Base-by-base conservation (phyloP, 306 rosid genomes). In the Benincasa hispida region DNA sequence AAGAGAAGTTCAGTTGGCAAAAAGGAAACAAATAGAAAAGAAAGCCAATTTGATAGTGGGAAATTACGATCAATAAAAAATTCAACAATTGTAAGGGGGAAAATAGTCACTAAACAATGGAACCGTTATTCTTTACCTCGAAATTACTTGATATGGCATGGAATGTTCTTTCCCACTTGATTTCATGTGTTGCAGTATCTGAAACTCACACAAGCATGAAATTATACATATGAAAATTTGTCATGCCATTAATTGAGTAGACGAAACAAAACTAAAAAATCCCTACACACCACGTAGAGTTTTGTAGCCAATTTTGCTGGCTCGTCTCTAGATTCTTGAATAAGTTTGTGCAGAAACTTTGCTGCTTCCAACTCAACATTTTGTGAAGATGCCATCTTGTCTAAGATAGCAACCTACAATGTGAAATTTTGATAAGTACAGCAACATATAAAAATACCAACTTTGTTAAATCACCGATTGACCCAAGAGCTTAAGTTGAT, bases 291-390 rank as follows among this genome's bases (percentile, higher is more conserved):
- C 96, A 95, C 97, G 4, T 88, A 88, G 54, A 95, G 98, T 84
- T 95, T 95, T 50, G 98, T 90, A 63, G 99, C 99, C 85, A 95
- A 74, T 87, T 95, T 90, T 27, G 87, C 95, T 19, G 99, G 99
- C 90, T 95, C 99, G 67, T 95, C 99, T 78, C 83, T 95, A 68
- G 98, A 95, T 79, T 95, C 99, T 80, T 92, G 98, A 83, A 95
- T 95, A 77, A 95, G 99, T 79, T 95, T 90, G 85, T 92, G 99
- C 79, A 95, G 90, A 87, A 95, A 95, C 76, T 92, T 95, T 2
- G 98, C 99, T n/a, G 99, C 99, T 88, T 95, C 99, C 88, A 95
- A 82, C 87, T 95, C 98, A n/a, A 95, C 98, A 86, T 92, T 90
- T 24, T 90, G 90, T 22, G 97, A 77, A 62, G 98, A 78, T 7